Evolutionary conservation across 257 asterid genomes (phyloP).

Genomic region (Thymus quinquecostatus): DNA sequence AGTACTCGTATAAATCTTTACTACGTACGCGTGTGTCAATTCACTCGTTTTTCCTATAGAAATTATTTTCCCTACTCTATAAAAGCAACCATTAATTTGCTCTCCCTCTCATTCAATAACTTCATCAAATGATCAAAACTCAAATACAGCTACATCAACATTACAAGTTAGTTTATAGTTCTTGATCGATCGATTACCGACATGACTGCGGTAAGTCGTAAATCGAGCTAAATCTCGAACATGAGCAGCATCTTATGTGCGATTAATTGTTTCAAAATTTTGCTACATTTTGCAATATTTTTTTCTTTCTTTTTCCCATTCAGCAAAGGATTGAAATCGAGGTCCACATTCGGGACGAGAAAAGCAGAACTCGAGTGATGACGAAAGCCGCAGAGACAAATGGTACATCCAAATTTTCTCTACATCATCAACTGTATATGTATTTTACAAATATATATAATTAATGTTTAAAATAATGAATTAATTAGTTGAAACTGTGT

Average conservation of each 20-base stretch:
- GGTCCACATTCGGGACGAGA: background rate
- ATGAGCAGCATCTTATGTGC: background rate
- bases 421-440: no score
- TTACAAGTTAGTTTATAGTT: no score
- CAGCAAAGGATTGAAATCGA: background rate
- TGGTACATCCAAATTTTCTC: background rate
- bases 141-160: no score
- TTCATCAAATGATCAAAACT: background rate
- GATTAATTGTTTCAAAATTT: background rate
- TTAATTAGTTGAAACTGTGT: no score
- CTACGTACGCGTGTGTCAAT: no score
- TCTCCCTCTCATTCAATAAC: background rate
- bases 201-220: background rate
- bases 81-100: no score
- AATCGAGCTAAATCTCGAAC: no score
- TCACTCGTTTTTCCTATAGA: no score
- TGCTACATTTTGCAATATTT: background rate
- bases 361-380: background rate
- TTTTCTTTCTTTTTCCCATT: background rate
- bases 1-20: no score
- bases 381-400: background rate
- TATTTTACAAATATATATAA: no score
- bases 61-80: no score
- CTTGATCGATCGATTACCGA: background rate
- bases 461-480: no score